These are phyloP conservation scores for Boletus rubropictus DNA, from an alignment of 768 basidiomycete genomes.

Conservation along the genomic window DNA sequence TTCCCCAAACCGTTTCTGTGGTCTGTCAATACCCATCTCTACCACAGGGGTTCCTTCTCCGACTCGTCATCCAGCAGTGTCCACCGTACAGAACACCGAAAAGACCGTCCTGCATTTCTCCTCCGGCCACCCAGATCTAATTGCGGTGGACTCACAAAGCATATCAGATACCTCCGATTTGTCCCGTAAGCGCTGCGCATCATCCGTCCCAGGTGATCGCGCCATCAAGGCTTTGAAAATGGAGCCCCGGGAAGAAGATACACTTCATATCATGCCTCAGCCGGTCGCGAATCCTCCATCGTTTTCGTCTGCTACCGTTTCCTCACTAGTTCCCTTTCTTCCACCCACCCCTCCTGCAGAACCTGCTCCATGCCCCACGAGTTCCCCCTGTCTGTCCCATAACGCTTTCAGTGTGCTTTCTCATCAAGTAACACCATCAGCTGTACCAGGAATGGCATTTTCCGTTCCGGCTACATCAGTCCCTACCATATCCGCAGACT, in stretches of 20 bases:
- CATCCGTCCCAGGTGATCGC: constrained; percentile 42
- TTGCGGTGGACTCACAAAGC: constrained; percentile 20
- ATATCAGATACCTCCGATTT: constrained; percentile 34
- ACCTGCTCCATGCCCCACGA: constrained; percentile 30
- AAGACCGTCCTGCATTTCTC: constrained; percentile 20
- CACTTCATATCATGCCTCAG: constrained; percentile 24
- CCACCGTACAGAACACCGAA: constrained; percentile 22
- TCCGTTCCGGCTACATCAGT: constrained; percentile 18
- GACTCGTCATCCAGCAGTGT: constrained; percentile 16
- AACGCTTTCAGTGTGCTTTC: constrained; percentile 22
- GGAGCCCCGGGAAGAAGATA: constrained; percentile 44
- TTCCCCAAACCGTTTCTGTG: constrained; percentile 22
- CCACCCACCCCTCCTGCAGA: constrained; percentile 25
- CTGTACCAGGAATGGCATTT: constrained; percentile 16
- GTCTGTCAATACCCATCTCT: constrained; percentile 34
- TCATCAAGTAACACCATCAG: constrained; percentile 14
- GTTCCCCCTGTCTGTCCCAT: constrained; percentile 26
- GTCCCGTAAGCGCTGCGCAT: constrained; percentile 48
- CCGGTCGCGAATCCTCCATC: constrained; percentile 14
- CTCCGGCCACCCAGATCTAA: constrained; percentile 11
- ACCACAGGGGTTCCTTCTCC: constrained; percentile 30
- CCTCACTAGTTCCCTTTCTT: constrained; percentile 26
- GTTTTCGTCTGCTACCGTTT: constrained; percentile 23
- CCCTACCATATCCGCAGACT: constrained; percentile 20
- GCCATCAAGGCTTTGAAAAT: constrained; percentile 44